Evolutionary conservation across 2,329 filamentous ascomycete species (phyloP).

Genomic region (Sarocladiaceae sp.): DNA sequence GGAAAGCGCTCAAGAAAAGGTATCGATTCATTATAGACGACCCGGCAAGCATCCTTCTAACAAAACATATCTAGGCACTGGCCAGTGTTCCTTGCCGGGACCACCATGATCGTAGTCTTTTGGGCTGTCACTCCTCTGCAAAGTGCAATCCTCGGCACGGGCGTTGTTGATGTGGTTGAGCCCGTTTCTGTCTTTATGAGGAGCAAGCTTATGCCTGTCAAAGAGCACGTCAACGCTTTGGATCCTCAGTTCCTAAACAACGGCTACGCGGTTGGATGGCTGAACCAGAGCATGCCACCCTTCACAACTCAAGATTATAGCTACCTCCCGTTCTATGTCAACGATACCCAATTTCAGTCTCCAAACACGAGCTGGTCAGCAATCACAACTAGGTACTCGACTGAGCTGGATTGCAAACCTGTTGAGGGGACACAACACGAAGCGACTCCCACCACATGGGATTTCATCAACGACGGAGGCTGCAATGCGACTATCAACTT

Average conservation of each 20-base stretch:
- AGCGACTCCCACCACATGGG: conserved; percentile 9
- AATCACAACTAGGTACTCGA: conserved; percentile 26
- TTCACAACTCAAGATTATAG: conserved; percentile 41
- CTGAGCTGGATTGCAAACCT: conserved; percentile 33
- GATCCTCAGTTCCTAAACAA: conserved; percentile 36
- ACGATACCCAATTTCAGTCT: neutral
- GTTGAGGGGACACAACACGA: conserved; percentile 15
- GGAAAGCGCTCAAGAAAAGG: conserved; percentile 23
- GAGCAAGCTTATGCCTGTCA: conserved; percentile 16
- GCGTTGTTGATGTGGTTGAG: conserved; percentile 20
- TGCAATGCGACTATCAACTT: conserved; percentile 25
- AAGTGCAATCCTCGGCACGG: conserved; percentile 46
- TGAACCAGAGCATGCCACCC: conserved; percentile 36
- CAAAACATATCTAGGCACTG: no score
- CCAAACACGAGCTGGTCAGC: conserved; percentile 22
- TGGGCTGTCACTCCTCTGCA: conserved; percentile 53
- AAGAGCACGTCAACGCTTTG: conserved; percentile 19
- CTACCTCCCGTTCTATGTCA: conserved; percentile 36
- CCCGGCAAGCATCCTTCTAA: no score
- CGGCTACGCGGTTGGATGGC: conserved; percentile 40
- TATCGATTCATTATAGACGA: conserved; percentile 37
- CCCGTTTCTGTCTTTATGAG: neutral
- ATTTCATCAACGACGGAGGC: conserved; percentile 32
- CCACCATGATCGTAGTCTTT: conserved; percentile 45
- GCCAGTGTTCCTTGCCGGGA: conserved; percentile 44